These are phyloP conservation scores for Berkeleyomyces rouxiae DNA, from an alignment of 2,329 filamentous ascomycete genomes.

Conservation along the genomic window DNA sequence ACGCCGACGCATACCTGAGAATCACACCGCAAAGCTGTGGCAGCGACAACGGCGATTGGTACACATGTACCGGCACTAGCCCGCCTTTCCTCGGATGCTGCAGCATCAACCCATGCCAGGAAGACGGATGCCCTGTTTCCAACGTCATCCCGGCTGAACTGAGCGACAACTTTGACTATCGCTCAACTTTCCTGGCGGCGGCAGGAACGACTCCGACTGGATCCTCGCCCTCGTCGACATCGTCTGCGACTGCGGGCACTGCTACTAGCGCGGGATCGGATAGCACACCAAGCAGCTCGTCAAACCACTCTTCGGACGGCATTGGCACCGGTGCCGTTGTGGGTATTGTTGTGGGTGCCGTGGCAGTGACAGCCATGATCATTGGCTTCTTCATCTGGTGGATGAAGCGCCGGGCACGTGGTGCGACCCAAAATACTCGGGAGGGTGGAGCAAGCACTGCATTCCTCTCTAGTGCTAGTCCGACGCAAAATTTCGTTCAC, in stretches of 20 bases:
- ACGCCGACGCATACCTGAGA: conserved; percentile 15
- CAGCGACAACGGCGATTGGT: conserved; percentile 19
- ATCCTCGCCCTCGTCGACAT: neutral
- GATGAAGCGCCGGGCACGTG: neutral
- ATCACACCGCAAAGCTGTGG: conserved; percentile 22
- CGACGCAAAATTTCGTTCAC: neutral
- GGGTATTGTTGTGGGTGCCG: conserved; percentile 16
- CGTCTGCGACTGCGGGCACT: neutral
- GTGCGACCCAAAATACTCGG: too few relatives aligned
- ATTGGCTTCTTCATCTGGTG: conserved; percentile 1
- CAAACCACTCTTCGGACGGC: neutral
- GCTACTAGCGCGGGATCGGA: neutral
- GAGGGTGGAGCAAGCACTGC: neutral
- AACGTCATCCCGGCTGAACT: conserved; percentile 18
- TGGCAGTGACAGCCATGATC: conserved; percentile 3
- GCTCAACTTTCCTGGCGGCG: conserved; percentile 13
- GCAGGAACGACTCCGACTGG: too few relatives aligned
- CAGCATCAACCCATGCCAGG: conserved; percentile 20
- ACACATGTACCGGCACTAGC: conserved; percentile 19
- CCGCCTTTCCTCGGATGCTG: conserved; percentile 27
- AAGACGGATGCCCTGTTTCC: conserved; percentile 16
- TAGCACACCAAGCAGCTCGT: neutral
- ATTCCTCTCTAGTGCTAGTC: neutral
- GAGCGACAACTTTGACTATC: conserved; percentile 15
- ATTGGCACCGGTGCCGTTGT: conserved; percentile 14